Percentiles rank a stretch among this genome's conserved stretches.
phyloP scores from a whole-genome alignment of 2,329 filamentous ascomycete genomes.

The Microcyclospora pomicola region DNA sequence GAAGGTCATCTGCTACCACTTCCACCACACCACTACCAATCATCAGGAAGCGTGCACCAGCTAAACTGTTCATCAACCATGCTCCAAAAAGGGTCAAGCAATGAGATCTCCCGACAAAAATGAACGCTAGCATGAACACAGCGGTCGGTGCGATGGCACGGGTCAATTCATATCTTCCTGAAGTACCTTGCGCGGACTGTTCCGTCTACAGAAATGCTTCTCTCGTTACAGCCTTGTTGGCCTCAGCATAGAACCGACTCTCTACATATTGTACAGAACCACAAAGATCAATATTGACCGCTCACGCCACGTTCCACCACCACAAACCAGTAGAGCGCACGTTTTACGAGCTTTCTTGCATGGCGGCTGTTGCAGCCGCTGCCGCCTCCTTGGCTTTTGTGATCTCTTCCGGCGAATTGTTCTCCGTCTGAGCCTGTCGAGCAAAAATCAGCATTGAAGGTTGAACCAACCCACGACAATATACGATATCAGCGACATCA shows the following conservation, averaged over 20 bases:
- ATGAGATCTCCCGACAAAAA: not conserved
- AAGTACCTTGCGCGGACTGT: too few relatives aligned
- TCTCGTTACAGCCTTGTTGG: too few relatives aligned
- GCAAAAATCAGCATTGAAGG: not conserved
- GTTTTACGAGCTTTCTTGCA: slow-evolving; percentile 23
- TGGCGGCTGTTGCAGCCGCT: slow-evolving; percentile 26
- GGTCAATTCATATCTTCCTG: too few relatives aligned
- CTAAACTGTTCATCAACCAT: too few relatives aligned
- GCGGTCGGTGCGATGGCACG: too few relatives aligned
- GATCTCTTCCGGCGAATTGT: slow-evolving; percentile 29
- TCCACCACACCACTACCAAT: slow-evolving; percentile 1
- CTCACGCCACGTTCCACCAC: not conserved
- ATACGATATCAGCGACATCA: slow-evolving; percentile 1
- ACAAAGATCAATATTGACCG: not conserved
- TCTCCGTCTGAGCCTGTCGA: slow-evolving; percentile 21
- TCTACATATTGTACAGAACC: not conserved
- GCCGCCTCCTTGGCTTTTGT: slow-evolving; percentile 32
- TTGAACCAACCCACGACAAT: not conserved
- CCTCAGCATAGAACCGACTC: not conserved
- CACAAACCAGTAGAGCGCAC: too few relatives aligned
- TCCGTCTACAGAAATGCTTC: too few relatives aligned
- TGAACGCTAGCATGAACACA: too few relatives aligned
- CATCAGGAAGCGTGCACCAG: not conserved
- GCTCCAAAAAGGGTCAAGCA: not conserved
- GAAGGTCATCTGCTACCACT: not conserved